Percentiles rank a stretch among this genome's conserved stretches.
Conservation (phyloP, 2,329 filamentous ascomycete genomes). For the Fusarium clavum region DNA sequence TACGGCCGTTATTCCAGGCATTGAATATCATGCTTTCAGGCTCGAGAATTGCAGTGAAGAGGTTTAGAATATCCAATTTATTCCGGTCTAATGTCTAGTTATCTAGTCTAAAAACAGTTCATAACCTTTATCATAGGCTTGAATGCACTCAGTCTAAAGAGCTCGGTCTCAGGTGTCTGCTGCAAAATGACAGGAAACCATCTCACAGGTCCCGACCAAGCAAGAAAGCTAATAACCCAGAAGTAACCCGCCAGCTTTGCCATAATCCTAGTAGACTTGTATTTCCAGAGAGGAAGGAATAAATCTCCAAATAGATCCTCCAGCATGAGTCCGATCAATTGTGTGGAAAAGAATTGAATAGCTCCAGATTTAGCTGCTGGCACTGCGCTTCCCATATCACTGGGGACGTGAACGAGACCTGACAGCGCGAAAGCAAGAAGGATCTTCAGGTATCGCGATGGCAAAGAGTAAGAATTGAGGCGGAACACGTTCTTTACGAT, state of each 20-base stretch:
- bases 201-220: slow-evolving; percentile 35
- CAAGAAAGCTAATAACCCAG: slow-evolving; percentile 39
- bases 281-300: slow-evolving; percentile 29
- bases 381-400: slow-evolving; percentile 37
- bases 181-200: slow-evolving; percentile 39
- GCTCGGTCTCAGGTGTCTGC: slow-evolving; percentile 28
- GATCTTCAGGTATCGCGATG: slow-evolving; percentile 32
- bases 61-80: too few relatives aligned
- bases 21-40: too few relatives aligned
- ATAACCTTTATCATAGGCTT: neutral
- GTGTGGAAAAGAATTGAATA: slow-evolving; percentile 35
- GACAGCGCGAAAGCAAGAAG: slow-evolving; percentile 32
- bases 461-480: slow-evolving; percentile 24
- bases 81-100: neutral
- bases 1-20: too few relatives aligned
- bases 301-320: slow-evolving; percentile 30
- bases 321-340: slow-evolving; percentile 34
- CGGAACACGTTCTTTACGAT: slow-evolving; percentile 30
- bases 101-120: neutral
- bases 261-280: neutral
- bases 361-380: slow-evolving; percentile 28
- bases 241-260: slow-evolving; percentile 29
- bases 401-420: slow-evolving; percentile 31
- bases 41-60: too few relatives aligned
- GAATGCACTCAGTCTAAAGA: slow-evolving; percentile 27